Evolutionary conservation across 2,329 filamentous ascomycete species (phyloP).

Genomic region (Cylindrodendrum hubeiense): DNA sequence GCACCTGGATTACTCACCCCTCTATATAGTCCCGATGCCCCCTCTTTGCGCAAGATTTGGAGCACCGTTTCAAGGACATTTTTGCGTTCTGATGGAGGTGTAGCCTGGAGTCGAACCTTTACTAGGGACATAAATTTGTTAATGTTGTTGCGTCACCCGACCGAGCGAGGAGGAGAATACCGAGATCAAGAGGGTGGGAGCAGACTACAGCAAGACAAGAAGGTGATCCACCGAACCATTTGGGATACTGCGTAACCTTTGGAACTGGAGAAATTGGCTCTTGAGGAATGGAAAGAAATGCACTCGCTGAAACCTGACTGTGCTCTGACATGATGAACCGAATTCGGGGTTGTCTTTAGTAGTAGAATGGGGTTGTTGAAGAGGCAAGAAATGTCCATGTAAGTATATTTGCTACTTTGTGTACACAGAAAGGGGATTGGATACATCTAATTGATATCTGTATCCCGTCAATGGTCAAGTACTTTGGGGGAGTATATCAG

Average conservation of each 20-base stretch:
- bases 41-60: conserved; percentile 21
- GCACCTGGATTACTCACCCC: conserved; percentile 9
- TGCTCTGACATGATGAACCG: conserved; percentile 19
- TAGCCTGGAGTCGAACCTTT: conserved; percentile 27
- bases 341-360: too few relatives aligned
- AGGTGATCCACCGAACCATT: conserved; percentile 29
- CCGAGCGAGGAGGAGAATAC: neutral
- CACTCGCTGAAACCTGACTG: neutral
- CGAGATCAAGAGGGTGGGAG: conserved; percentile 29
- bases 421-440: too few relatives aligned
- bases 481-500: neutral
- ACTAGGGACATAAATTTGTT: conserved; percentile 9
- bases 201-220: conserved; percentile 30
- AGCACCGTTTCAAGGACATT: conserved; percentile 12
- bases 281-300: neutral
- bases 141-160: neutral
- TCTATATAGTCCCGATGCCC: conserved; percentile 15
- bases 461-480: too few relatives aligned
- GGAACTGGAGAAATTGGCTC: neutral
- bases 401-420: neutral
- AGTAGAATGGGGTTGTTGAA: too few relatives aligned
- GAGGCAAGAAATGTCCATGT: too few relatives aligned
- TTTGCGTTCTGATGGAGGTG: conserved; percentile 17
- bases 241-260: conserved; percentile 20
- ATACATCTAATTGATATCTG: too few relatives aligned